phyloP scores from a whole-genome alignment of 78 protist species.

The Dictyostelium brefeldianum region DNA sequence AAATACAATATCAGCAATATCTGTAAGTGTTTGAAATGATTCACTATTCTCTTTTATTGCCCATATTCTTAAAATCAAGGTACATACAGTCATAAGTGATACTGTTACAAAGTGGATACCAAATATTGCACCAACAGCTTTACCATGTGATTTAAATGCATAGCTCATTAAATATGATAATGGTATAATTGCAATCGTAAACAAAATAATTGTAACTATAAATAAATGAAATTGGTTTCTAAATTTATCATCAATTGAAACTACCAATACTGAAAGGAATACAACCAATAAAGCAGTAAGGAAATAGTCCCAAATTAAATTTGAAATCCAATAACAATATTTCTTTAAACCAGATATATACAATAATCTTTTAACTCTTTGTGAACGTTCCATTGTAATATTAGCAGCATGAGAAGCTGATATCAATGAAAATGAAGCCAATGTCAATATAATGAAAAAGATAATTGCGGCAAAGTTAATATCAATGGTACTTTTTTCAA shows the following conservation, averaged over 20 bases:
- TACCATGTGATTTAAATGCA: constrained; percentile 4
- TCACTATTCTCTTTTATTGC: not conserved
- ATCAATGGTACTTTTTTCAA: not conserved
- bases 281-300: not conserved
- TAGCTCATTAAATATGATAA: constrained; percentile 9
- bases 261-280: not conserved
- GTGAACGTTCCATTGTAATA: not conserved
- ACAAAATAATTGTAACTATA: not conserved
- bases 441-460: not conserved
- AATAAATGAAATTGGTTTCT: not conserved
- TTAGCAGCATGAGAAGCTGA: not conserved
- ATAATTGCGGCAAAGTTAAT: not conserved
- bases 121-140: constrained; percentile 13
- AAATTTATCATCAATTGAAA: not conserved
- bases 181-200: not conserved
- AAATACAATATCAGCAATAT: not conserved
- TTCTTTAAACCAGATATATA: constrained; percentile 39
- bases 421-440: constrained; percentile 24
- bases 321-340: constrained; percentile 13
- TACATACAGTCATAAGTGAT: not conserved
- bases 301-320: constrained; percentile 11
- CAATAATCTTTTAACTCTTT: not conserved
- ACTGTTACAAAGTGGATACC: not conserved
- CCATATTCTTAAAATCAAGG: not conserved
- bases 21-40: not conserved